Base-by-base conservation (phyloP, 2,329 filamentous ascomycete genomes). In the Chaetomium olivaceum region DNA sequence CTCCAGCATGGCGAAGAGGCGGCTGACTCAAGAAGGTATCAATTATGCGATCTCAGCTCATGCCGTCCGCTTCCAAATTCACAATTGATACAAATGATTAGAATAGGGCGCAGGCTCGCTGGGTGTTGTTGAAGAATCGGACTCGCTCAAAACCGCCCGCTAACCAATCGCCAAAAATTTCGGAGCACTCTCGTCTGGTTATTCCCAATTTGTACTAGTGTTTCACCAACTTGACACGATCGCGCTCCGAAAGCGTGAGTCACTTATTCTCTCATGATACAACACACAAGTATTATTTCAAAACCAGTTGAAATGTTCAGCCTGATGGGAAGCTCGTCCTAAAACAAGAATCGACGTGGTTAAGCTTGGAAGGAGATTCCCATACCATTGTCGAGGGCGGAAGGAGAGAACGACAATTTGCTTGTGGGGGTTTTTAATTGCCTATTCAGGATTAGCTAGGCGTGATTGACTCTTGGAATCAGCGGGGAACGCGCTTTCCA, bases 1-100 rank as follows among this genome's bases (percentile, higher is more conserved):
- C 78, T 97, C 93, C 75, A 96, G 92, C 92, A 96, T 96, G 33
- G 61, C 63, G 65, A n/a, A 16, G 14, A 39, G 31, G 14, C 58
- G 9, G 11, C 21, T 19, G 57, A 19, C 36, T 21, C 50, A n/a
- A 43, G n/a, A 43, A 19, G 25, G 31, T 21, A 16, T 19, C 57
- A 21, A 39, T 12, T 4, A 21, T 43, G 46, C 6, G 33, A 29
- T 11, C 54, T 61, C 59, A 63, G 23, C 51, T 65, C 64, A 65
- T 67, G 4, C 23, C 59, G 52, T 48, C 31, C 21, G 21, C 9
- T 33, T n/a, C 8, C 19, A 48, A 46, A 54, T 12, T n/a, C 59
- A 25, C 62, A 64, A 60, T 48, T 55, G 50, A 36, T 50, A 31
- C 3, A 11, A 29, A 7, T n/a, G 52, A 6, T 23, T 9, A 36